Evolutionary conservation across 2,329 filamentous ascomycete genomes (phyloP), one percentile per base, ranked within the genome.

Genomic region (Teratosphaeriaceae sp.): DNA sequence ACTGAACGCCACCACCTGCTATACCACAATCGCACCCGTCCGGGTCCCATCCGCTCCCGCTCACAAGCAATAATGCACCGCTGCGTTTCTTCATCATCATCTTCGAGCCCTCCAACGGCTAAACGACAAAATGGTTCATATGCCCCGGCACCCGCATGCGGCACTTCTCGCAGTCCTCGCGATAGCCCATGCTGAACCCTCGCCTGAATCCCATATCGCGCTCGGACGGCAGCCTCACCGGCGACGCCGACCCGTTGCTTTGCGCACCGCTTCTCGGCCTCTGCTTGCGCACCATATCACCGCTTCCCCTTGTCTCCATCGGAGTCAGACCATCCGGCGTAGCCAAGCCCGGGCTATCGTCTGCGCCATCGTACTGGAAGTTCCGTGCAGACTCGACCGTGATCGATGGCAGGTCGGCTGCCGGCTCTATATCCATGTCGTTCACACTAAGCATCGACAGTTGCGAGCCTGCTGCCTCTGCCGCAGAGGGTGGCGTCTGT

Each of bases 121-220:
- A 51, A 23, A 37, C 52, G 15, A 69, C 46, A 45, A 72, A 72
- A 50, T 73, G 70, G 43, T 69, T 69, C 59, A 72, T 71, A 45
- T 74, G 70, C 1, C 71, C 71, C 1, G 70, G 70, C n/a, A 73
- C 66, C 42, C 64, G 56, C 47, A 62, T 57, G 42, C 62, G 59
- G 50, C 71, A 74, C 54, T 72, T 73, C 36, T 72, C 67, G 50
- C 71, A 74, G 47, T 74, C 70, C 9, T 70, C 64, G 21, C 70
- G 58, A 48, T 67, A 74, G 12, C 71, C 71, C 65, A 74, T 71
- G 47, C 65, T 66, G 44, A 71, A 66, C 29, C 66, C 56, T 21
- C 51, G 58, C 19, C 60, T 65, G 16, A 11, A 11, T 3, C 35
- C 59, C 6, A 35, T 23, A 7, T 40, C 42, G 9, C 45, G 24